phyloP scores from a whole-genome alignment of 2,329 filamentous ascomycete species.

The Berkeleyomyces basicola region DNA sequence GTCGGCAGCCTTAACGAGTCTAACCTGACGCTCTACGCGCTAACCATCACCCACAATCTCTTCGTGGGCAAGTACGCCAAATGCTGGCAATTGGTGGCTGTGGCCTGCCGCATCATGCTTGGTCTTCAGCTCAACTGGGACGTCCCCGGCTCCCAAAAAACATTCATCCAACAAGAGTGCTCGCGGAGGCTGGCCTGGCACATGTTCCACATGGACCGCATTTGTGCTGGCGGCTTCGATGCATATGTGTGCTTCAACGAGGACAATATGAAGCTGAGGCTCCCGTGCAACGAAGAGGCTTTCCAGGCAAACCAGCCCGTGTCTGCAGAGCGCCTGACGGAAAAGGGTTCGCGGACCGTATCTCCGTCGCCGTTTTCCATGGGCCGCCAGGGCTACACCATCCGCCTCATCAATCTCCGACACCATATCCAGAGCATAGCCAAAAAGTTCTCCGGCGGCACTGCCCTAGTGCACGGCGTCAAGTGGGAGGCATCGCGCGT shows the following conservation, averaged over 20 bases:
- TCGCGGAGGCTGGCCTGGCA: slow-evolving; percentile 25
- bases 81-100: slow-evolving; percentile 25
- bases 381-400: slow-evolving; percentile 22
- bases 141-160: slow-evolving; percentile 18
- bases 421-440: slow-evolving; percentile 22
- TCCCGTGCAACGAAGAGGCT: slow-evolving; percentile 22
- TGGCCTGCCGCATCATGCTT: slow-evolving; percentile 23
- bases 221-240: slow-evolving; percentile 25
- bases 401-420: slow-evolving; percentile 23
- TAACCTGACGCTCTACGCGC: slow-evolving; percentile 21
- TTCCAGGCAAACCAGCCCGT: slow-evolving; percentile 21
- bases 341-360: not conserved
- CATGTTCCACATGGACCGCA: slow-evolving; percentile 24
- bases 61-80: slow-evolving; percentile 23
- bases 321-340: slow-evolving; percentile 20
- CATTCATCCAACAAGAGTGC: slow-evolving; percentile 23
- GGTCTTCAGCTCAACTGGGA: slow-evolving; percentile 27
- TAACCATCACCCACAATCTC: slow-evolving; percentile 24
- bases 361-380: slow-evolving; percentile 15
- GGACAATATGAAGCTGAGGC: slow-evolving; percentile 24
- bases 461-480: slow-evolving; percentile 12
- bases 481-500: slow-evolving; percentile 22
- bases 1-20: slow-evolving; percentile 24
- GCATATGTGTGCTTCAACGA: slow-evolving; percentile 24
- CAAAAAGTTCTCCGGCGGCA: slow-evolving; percentile 13